Evolutionary conservation across 495 filamentous ascomycete species (phyloP), one percentile per base, ranked within the genome.

Genomic region (Collariella sp.): DNA sequence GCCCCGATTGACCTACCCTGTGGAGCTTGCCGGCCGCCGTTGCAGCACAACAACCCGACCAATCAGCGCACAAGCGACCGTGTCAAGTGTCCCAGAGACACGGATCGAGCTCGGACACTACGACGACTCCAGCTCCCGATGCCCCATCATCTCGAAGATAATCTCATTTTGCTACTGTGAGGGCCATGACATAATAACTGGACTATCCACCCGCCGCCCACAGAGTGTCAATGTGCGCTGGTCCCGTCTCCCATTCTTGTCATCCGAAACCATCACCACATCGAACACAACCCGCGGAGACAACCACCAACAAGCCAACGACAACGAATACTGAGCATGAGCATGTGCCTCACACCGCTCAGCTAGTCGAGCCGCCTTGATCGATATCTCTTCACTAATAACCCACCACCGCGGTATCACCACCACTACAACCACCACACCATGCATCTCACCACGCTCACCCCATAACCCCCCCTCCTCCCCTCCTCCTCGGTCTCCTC

Each of bases 21-120:
- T 20, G 50, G 12, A 18, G 18, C 34, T 26, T 46, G 43, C 51
- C 33, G 23, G 24, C 36, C 52, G 52, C n/a, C 5, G 38, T 34
- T 45, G 7, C 29, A 39, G 20, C 6, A n/a, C 12, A n/a, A n/a
- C 42, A 40, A 46, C 7, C 54, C 23, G 38, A 26, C 63, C 55
- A 63, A 66, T 63, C 52, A 55, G 35, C 31, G 20, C 11, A 52
- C 23, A 46, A 59, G 62, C 58, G 47, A 64, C 62, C 59, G 62
- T 64, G 62, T 64, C 57, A 60, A 59, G 15, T 24, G 20, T 26
- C 26, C 35, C 24, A 57, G 40, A 42, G 18, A 24, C 12, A 18
- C 16, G 35, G 11, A 12, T 38, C 10, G 12, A 40, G 35, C 29
- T 55, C 52, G 43, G 52, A 42, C 34, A 26, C n/a, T 35, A 19